Percentiles rank a stretch among this genome's conserved stretches.
phyloP scores from a whole-genome alignment of 768 basidiomycete genomes.

The Mycena capillaripes region DNA sequence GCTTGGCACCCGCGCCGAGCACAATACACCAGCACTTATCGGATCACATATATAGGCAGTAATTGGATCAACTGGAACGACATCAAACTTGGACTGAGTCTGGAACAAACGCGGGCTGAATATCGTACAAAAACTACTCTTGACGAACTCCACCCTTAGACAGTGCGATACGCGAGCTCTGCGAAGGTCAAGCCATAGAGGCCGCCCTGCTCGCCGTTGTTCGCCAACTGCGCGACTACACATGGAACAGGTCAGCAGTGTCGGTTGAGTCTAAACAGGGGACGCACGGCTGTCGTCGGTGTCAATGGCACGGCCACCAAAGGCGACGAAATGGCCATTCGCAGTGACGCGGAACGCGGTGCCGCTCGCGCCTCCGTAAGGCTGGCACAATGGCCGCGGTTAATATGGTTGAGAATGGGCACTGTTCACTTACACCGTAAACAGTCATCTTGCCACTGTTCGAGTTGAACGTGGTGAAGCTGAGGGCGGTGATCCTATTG shows the following conservation, averaged over 20 bases:
- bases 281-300: not conserved
- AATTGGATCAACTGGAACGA: too few relatives aligned
- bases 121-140: too few relatives aligned
- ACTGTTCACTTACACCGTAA: not conserved
- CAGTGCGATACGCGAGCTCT: not conserved
- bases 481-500: not conserved
- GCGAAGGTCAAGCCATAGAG: not conserved
- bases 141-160: not conserved
- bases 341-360: conserved; percentile 7
- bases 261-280: not conserved
- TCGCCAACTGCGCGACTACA: not conserved
- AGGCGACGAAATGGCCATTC: conserved; percentile 4
- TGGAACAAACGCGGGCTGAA: too few relatives aligned
- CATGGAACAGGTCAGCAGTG: too few relatives aligned
- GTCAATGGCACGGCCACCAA: not conserved
- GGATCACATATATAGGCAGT: too few relatives aligned
- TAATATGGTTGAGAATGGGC: too few relatives aligned
- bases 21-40: too few relatives aligned
- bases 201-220: not conserved
- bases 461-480: conserved; percentile 5
- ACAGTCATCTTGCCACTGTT: not conserved
- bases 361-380: not conserved
- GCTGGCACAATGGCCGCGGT: not conserved
- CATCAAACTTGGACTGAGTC: too few relatives aligned
- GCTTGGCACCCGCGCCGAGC: too few relatives aligned